Percentiles rank a stretch among this genome's conserved stretches.
Evolutionary conservation across 2,329 filamentous ascomycete genomes (phyloP).

Genomic region (Ceratocystis smalleyi): DNA sequence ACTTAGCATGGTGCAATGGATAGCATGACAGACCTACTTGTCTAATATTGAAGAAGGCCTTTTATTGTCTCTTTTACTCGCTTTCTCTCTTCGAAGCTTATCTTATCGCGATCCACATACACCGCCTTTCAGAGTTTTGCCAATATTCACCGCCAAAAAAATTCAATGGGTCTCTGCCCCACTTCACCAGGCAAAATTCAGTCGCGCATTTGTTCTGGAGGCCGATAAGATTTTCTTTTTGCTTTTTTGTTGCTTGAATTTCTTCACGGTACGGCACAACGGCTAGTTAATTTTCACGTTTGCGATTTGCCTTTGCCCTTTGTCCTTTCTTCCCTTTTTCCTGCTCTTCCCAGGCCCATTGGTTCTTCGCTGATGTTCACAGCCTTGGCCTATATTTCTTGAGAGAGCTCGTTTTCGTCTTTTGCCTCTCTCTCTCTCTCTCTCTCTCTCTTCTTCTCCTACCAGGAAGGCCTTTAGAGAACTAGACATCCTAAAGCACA

Average conservation of each 20-base stretch:
- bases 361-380: background rate
- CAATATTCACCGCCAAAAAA: conserved; percentile 32
- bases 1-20: no score
- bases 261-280: background rate
- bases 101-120: conserved; percentile 1
- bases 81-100: background rate
- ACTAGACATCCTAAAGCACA: background rate
- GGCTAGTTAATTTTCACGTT: background rate
- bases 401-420: background rate
- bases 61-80: background rate
- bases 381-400: background rate
- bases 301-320: background rate
- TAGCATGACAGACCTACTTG: no score
- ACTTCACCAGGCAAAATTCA: conserved; percentile 13
- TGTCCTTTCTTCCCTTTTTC: background rate
- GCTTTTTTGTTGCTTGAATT: background rate
- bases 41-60: no score
- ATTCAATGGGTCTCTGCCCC: conserved; percentile 19
- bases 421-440: background rate
- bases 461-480: background rate
- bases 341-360: background rate
- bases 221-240: background rate
- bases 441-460: background rate
- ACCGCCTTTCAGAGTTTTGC: conserved; percentile 25
- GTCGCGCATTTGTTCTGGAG: conserved; percentile 1